phyloP scores from a whole-genome alignment of 805 yeast species.

The Starmera caribaea region DNA sequence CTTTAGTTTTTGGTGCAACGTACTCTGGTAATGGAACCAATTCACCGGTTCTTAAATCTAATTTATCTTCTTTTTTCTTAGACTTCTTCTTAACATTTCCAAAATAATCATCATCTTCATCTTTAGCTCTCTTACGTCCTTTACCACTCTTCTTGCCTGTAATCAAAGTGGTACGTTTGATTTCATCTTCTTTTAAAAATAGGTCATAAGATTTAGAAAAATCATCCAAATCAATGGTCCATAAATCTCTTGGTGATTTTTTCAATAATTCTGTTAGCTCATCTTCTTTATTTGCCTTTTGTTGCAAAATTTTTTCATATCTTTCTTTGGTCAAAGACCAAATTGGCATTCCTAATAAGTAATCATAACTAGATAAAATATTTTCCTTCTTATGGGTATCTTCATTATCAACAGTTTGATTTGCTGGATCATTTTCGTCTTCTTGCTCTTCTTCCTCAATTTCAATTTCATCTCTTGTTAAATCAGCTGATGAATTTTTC shows the following conservation, averaged over 20 bases:
- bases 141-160: conserved; percentile 34
- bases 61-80: conserved; percentile 7
- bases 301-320: conserved; percentile 68
- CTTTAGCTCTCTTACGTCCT: conserved; percentile 23
- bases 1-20: conserved; percentile 5
- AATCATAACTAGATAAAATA: conserved; percentile 64
- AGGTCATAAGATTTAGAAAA: conserved; percentile 59
- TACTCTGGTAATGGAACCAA: conserved; percentile 18
- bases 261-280: conserved; percentile 60
- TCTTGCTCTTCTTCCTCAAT: conserved; percentile 30
- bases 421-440: conserved; percentile 30
- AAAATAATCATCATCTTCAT: conserved; percentile 11
- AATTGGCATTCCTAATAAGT: conserved; percentile 82
- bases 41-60: conserved; percentile 13
- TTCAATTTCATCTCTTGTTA: conserved; percentile 27
- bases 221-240: conserved; percentile 75
- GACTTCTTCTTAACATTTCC: conserved; percentile 8
- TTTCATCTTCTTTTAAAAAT: conserved; percentile 58
- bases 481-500: conserved; percentile 19
- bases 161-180: conserved; percentile 42
- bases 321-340: conserved; percentile 91
- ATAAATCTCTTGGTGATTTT: conserved; percentile 74
- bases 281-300: conserved; percentile 60
- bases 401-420: conserved; percentile 21
- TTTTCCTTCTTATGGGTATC: conserved; percentile 37